Percentiles rank a stretch among this genome's conserved stretches.
Evolutionary conservation across 176 grass and related monocot species (phyloP).

Genomic region (Raddia distichophylla): DNA sequence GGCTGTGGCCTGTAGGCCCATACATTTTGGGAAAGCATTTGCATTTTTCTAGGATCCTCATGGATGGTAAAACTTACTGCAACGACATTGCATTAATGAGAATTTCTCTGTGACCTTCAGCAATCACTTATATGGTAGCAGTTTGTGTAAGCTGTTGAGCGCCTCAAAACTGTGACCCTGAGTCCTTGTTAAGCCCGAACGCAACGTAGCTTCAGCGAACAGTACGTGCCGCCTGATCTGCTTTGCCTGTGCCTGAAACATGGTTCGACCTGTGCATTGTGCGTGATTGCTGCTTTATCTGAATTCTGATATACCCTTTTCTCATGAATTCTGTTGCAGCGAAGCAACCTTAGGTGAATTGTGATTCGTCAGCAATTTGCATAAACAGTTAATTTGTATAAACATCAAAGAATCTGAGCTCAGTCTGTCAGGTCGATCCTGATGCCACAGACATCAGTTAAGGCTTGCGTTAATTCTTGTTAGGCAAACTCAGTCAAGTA

Average conservation of each 20-base stretch:
- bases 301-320: neutral
- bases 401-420: neutral
- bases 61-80: neutral
- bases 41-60: neutral
- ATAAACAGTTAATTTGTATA: neutral
- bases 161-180: neutral
- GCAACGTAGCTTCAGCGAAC: neutral
- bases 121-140: neutral
- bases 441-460: neutral
- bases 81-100: neutral
- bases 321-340: neutral
- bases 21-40: neutral
- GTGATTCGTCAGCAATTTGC: neutral
- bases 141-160: neutral
- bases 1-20: neutral
- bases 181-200: neutral
- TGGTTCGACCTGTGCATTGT: neutral
- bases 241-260: slow-evolving; percentile 5
- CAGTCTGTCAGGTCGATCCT: neutral
- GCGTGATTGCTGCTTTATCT: neutral
- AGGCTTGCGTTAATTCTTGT: neutral
- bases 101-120: neutral
- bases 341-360: neutral
- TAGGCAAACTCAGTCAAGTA: neutral
- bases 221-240: neutral